Conservation (phyloP, 106 monocot species). For the Dendrobium nobile region DNA sequence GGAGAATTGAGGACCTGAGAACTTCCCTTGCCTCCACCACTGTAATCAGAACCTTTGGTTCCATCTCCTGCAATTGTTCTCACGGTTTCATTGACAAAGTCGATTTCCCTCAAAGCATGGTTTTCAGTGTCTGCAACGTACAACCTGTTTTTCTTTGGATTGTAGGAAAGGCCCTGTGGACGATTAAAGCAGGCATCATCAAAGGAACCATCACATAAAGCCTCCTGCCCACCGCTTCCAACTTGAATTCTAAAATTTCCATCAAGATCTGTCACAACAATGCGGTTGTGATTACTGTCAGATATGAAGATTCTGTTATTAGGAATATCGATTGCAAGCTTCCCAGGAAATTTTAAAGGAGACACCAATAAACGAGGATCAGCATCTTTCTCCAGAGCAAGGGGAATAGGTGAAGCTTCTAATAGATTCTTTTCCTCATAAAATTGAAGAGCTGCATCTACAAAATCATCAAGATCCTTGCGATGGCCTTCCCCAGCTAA, state of each 20-base stretch:
- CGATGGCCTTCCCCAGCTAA: slow-evolving; percentile 90
- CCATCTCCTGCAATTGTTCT: slow-evolving; percentile 95
- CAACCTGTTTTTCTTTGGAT: slow-evolving; percentile 79
- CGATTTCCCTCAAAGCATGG: slow-evolving; percentile 93
- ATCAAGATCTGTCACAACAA: slow-evolving; percentile 80
- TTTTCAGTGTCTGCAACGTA: slow-evolving; percentile 99
- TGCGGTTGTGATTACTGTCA: slow-evolving; percentile 97
- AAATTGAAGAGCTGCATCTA: slow-evolving; percentile 82
- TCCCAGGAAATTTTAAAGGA: slow-evolving; percentile 89
- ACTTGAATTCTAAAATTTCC: slow-evolving; percentile 81
- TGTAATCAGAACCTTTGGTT: slow-evolving; percentile 91
- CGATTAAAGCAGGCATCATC: slow-evolving; percentile 78
- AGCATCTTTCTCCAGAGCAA: slow-evolving; percentile 76
- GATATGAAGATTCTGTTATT: slow-evolving; percentile 94
- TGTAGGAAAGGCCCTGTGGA: slow-evolving; percentile 97
- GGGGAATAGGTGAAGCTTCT: slow-evolving; percentile 47
- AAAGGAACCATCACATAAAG: slow-evolving; percentile 75
- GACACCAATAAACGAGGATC: slow-evolving; percentile 46
- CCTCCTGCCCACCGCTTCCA: slow-evolving; percentile 83
- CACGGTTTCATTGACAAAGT: slow-evolving; percentile 87
- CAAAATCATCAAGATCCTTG: slow-evolving; percentile 90
- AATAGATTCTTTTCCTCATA: slow-evolving; percentile 68
- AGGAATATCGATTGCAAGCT: slow-evolving; percentile 66
- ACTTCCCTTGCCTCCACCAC: slow-evolving; percentile 67
- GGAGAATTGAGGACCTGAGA: slow-evolving; percentile 93